phyloP scores from a whole-genome alignment of 2,329 filamentous ascomycete species.

The Orbilia ellipsospora region DNA sequence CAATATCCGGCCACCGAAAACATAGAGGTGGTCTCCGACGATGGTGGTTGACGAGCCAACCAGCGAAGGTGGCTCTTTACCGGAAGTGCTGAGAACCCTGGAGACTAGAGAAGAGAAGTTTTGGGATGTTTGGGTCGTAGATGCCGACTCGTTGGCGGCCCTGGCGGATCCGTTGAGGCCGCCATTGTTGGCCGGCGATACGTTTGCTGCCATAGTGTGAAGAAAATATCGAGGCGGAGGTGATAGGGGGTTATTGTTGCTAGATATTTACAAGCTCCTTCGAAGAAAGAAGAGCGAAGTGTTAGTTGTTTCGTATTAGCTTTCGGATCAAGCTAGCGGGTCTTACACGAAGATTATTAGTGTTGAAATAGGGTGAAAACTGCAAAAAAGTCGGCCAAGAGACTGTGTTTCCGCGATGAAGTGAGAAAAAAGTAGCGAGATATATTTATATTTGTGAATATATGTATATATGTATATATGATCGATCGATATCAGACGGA shows the following conservation, averaged over 20 bases:
- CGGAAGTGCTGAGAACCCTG: conserved; percentile 83
- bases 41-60: conserved; percentile 97
- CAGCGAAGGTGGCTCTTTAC: conserved; percentile 86
- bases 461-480: neutral
- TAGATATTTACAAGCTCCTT: conserved; percentile 31
- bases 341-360: conserved; percentile 42
- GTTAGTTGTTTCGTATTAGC: too few relatives aligned
- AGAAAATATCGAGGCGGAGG: conserved; percentile 13
- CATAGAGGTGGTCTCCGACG: conserved; percentile 93
- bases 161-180: conserved; percentile 23
- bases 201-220: conserved; percentile 41
- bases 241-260: conserved; percentile 16
- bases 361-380: conserved; percentile 27
- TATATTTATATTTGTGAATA: neutral
- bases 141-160: conserved; percentile 37
- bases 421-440: conserved; percentile 43
- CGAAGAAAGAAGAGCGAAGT: neutral
- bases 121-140: conserved; percentile 65
- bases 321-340: neutral
- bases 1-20: conserved; percentile 90
- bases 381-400: conserved; percentile 14
- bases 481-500: conserved; percentile 47
- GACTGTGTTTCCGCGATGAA: conserved; percentile 16
- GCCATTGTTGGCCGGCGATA: conserved; percentile 34
- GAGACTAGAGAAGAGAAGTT: conserved; percentile 74